Conservation (phyloP, 1,139 yeast species). For the Suhomyces bribrorum region DNA sequence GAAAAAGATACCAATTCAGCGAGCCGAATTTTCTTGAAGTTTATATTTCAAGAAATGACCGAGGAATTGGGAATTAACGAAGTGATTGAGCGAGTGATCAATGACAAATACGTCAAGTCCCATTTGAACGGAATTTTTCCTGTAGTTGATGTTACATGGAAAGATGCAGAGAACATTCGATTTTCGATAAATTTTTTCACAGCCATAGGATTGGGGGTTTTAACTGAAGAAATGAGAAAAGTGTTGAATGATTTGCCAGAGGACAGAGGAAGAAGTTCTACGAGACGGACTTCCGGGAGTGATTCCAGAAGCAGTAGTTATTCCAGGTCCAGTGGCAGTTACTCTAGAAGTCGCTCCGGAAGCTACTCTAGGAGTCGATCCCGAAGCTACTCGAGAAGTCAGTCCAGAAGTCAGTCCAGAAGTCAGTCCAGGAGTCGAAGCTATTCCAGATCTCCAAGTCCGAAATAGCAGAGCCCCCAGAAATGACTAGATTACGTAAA, state of each 20-base stretch:
- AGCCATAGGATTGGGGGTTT: slow-evolving; percentile 82
- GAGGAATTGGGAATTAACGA: slow-evolving; percentile 69
- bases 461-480: too few relatives aligned
- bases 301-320: slow-evolving; percentile 16
- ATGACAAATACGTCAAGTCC: slow-evolving; percentile 48
- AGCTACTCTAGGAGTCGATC: slow-evolving; percentile 20
- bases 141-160: slow-evolving; percentile 37
- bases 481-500: too few relatives aligned
- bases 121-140: slow-evolving; percentile 54
- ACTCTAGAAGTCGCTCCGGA: slow-evolving; percentile 19
- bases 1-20: slow-evolving; percentile 78
- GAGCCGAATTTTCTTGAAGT: slow-evolving; percentile 78
- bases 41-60: slow-evolving; percentile 76
- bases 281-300: slow-evolving; percentile 21
- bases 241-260: slow-evolving; percentile 43
- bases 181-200: slow-evolving; percentile 91
- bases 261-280: slow-evolving; percentile 20
- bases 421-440: slow-evolving; percentile 9
- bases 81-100: slow-evolving; percentile 50
- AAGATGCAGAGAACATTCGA: slow-evolving; percentile 58
- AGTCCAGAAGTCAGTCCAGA: slow-evolving; percentile 19
- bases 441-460: slow-evolving; percentile 16
- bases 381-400: slow-evolving; percentile 23
- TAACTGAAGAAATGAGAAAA: slow-evolving; percentile 82
- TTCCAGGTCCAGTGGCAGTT: slow-evolving; percentile 24